Base-by-base conservation (phyloP, 192 early-diverging fungal species). In the Kickxella alabastrina region DNA sequence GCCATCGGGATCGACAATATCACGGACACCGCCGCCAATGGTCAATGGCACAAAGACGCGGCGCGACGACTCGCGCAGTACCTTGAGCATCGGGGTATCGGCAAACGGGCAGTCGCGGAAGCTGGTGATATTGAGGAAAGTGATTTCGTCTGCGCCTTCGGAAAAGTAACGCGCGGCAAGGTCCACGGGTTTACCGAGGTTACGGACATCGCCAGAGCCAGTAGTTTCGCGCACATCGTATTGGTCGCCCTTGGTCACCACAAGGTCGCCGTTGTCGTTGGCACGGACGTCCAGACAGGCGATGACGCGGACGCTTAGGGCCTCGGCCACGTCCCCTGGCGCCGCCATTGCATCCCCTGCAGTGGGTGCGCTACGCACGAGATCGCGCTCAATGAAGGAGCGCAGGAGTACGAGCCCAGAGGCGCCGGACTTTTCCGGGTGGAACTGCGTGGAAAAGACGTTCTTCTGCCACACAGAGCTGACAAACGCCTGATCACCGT, bases 161-260 rank as follows among this genome's bases (percentile, higher is more conserved):
- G 87, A 81, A 65, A 87, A 99, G 75, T 99, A 99, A 14, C 88
- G 76, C 8, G 78, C 76, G 14, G 94, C 92, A 34, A 99, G 73
- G 32, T 95, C 93, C 2, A 99, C 95, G 8, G 97, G 97, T 51
- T 96, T 95, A 14, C 97, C 97, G 25, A 99, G 68, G 62, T 99
- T 99, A 1, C 97, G 83, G 15, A 99, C 92, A 18, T 88, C 77
- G 13, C 82, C 79, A 19, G 52, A 62, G 12, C 42, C 63, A 7
- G 59, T 38, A 27, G 42, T 59, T 57, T 98, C 95, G 12, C 95
- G 83, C 1, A 99, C 95, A 60, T 98, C 97, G 79, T 99, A 98
- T 62, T 98, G 94, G 70, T 99, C 95, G 23, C 97, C 97, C 68
- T 99, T 99, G 17, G 97, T 99, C 1, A 99, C 97, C 6, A 99